Evolutionary conservation across 192 early-diverging fungal genomes (phyloP).

Genomic region (Backusella tarrabulga): DNA sequence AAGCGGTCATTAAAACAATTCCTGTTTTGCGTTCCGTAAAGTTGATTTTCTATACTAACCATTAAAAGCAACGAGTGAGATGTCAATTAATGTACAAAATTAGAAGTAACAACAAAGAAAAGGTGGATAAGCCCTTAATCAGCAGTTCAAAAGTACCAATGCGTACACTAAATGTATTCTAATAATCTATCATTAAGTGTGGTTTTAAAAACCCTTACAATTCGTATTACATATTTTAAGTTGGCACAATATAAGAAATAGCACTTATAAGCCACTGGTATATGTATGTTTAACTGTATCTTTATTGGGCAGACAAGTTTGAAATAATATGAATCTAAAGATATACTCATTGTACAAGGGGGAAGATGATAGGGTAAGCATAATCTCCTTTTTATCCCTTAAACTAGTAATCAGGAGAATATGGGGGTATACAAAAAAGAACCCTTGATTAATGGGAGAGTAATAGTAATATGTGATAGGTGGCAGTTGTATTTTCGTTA

Average conservation of each 20-base stretch:
- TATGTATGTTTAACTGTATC: constrained; percentile 1
- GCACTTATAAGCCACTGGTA: not conserved
- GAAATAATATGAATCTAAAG: constrained; percentile 4
- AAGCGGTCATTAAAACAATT: not conserved
- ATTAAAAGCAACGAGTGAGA: not conserved
- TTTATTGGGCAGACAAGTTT: constrained; percentile 3
- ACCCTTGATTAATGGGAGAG: not conserved
- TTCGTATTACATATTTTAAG: not conserved
- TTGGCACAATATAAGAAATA: not conserved
- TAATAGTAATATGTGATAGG: not conserved
- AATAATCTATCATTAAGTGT: not conserved
- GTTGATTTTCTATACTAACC: not conserved
- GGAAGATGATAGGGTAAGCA: not conserved
- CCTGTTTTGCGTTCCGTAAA: not conserved
- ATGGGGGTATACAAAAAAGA: constrained; percentile 5
- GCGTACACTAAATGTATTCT: not conserved
- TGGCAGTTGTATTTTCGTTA: not conserved
- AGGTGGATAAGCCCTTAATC: not conserved
- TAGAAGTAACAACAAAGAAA: not conserved
- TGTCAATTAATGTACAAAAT: not conserved
- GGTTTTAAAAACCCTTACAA: too few species aligned
- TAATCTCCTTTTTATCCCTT: constrained; percentile 8
- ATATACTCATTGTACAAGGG: constrained; percentile 5
- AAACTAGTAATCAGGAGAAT: not conserved
- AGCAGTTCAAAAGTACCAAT: not conserved